Evolutionary conservation across 164 flowering plant genomes (phyloP), one percentile per base, ranked within the genome.

Genomic region (Tinospora cordifolia): DNA sequence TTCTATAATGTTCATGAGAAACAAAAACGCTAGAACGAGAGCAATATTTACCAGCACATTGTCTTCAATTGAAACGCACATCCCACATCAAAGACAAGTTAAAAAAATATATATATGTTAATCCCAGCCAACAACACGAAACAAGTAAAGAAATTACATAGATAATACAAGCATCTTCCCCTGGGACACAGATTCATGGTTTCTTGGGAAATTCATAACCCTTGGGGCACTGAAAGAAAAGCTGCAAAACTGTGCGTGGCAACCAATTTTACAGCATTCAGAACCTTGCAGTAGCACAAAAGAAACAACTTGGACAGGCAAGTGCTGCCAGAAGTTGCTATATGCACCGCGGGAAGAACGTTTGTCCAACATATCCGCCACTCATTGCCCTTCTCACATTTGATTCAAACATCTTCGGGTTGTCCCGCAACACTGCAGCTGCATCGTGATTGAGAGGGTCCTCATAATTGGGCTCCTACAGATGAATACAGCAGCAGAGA

Each of bases 371-470:
- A 70, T 82, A 82, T 15, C 91, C 94, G 44, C 91, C 94, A 57
- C 85, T 74, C 89, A 89, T 89, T 39, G 91, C 90, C 76, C 89
- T 86, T 72, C 85, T 81, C 75, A 87, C 94, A 74, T 86, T 84
- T 15, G 86, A 77, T 67, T 81, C 90, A 46, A 89, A 89, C 81
- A 82, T 17, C 76, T 78, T 85, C 3, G 91, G 91, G 78, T 87
- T 86, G 69, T 89, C 90, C 76, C 90, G 83, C 71, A 89, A 80
- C 27, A 87, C 94, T 2, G 87, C 85, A 15, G 94, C 91, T 0
- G 94, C 94, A 46, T 89, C 91, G 22, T 87, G 89, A 73, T 89
- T 89, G 39, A 87, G 88, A 19, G 91, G 91, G 76, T 89, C 94
- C 78, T 89, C 94, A 24, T 75, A 72, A 71, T 89, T 86, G 10